Evolutionary conservation across 164 flowering plant genomes (phyloP).

Genomic region (Aristolochia californica): DNA sequence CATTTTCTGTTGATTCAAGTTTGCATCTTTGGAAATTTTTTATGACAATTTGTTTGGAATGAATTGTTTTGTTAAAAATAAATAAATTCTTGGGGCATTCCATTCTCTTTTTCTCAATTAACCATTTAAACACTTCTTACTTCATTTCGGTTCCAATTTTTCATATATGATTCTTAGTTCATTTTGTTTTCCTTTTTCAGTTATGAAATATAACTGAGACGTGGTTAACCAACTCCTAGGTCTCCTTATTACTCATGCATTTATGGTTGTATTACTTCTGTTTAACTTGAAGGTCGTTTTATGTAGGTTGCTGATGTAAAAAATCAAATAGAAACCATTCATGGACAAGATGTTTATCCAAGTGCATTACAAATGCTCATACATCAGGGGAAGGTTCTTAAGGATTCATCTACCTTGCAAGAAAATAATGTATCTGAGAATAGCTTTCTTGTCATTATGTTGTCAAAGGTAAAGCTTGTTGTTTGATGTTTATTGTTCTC

Average conservation of each 20-base stretch:
- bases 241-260: background rate
- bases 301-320: conserved; percentile 66
- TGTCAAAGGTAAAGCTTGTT: conserved; percentile 42
- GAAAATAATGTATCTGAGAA: conserved; percentile 67
- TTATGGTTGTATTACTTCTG: background rate
- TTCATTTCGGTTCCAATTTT: too few relatives aligned
- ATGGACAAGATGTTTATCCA: conserved; percentile 64
- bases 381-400: conserved; percentile 79
- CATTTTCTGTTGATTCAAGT: too few relatives aligned
- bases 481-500: background rate
- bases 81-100: too few relatives aligned
- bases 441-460: conserved; percentile 67
- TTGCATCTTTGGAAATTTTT: too few relatives aligned
- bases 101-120: too few relatives aligned
- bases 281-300: conserved; percentile 2
- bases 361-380: conserved; percentile 66
- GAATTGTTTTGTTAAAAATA: too few relatives aligned
- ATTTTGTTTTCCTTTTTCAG: background rate
- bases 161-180: background rate
- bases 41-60: too few relatives aligned
- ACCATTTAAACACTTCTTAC: too few relatives aligned
- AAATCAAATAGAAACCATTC: conserved; percentile 46
- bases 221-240: background rate
- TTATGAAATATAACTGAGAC: background rate
- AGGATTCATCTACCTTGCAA: conserved; percentile 51